Conservation (phyloP, 192 early-diverging fungal genomes). For the Backusella macrospora region DNA sequence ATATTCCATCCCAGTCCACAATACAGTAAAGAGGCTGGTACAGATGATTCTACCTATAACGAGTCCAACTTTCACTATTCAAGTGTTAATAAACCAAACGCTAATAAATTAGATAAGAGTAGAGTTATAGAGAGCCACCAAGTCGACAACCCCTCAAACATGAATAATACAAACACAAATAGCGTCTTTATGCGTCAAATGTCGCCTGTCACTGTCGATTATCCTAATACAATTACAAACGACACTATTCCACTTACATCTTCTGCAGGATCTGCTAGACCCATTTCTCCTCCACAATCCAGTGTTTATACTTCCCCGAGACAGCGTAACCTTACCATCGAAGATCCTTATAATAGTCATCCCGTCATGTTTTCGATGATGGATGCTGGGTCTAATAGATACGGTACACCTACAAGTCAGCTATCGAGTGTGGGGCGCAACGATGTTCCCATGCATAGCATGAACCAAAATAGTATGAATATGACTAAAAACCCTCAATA, state of each 20-base stretch:
- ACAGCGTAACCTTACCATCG: not conserved
- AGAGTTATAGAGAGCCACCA: not conserved
- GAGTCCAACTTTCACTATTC: constrained; percentile 10
- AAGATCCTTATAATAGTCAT: constrained; percentile 18
- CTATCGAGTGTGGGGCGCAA: not conserved
- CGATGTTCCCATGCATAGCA: not conserved
- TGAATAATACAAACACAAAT: constrained; percentile 7
- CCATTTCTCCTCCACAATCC: constrained; percentile 4
- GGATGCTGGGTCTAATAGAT: constrained; percentile 2
- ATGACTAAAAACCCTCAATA: not conserved
- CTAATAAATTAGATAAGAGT: not conserved
- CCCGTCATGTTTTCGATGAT: constrained; percentile 23
- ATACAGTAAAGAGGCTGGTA: not conserved
- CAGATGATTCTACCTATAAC: not conserved
- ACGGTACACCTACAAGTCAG: constrained; percentile 4
- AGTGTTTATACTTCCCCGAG: not conserved
- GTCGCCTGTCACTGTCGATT: constrained; percentile 23
- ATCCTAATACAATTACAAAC: constrained; percentile 10
- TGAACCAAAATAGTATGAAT: not conserved
- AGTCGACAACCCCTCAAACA: not conserved
- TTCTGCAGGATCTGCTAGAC: constrained; percentile 1
- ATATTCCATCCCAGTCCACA: constrained; percentile 25
- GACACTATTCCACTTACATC: constrained; percentile 26
- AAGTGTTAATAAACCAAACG: not conserved
- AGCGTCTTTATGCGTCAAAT: constrained; percentile 22